Conservation (phyloP, 208 protist species). For the Leptomonas pyrrhocoris region DNA sequence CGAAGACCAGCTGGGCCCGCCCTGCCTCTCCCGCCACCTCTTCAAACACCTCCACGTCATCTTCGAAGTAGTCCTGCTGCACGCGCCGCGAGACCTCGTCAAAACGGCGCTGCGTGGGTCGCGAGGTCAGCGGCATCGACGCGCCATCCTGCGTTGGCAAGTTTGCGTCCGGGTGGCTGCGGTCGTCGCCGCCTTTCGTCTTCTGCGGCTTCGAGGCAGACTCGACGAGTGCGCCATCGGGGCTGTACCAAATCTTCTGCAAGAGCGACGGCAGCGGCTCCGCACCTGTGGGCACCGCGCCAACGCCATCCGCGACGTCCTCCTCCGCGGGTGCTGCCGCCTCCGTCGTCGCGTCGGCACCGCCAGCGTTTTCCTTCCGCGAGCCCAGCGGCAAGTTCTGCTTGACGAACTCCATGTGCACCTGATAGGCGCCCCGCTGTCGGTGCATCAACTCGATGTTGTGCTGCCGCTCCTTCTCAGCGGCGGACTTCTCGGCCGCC, state of each 20-base stretch:
- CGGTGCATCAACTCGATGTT: constrained; percentile 72
- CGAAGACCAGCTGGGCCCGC: constrained; percentile 36
- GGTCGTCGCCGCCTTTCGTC: constrained; percentile 1
- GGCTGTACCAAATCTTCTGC: constrained; percentile 87
- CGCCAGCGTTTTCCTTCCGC: constrained; percentile 32
- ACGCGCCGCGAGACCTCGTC: constrained; percentile 80
- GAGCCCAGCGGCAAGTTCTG: constrained; percentile 70
- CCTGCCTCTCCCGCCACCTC: constrained; percentile 34
- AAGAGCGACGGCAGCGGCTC: constrained; percentile 71
- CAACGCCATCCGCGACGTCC: constrained; percentile 8
- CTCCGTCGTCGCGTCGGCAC: background rate
- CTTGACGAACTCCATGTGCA: constrained; percentile 85
- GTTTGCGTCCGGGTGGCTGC: constrained; percentile 5
- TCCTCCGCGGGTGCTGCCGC: constrained; percentile 5
- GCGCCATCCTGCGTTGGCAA: constrained; percentile 14
- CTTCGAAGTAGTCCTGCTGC: constrained; percentile 88
- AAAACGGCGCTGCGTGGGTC: constrained; percentile 27
- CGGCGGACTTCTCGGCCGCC: constrained; percentile 53
- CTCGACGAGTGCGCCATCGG: constrained; percentile 50
- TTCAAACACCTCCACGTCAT: constrained; percentile 68
- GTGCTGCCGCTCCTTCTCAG: constrained; percentile 46
- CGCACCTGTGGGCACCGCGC: constrained; percentile 36
- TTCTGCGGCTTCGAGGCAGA: constrained; percentile 12
- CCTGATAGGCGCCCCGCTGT: constrained; percentile 58
- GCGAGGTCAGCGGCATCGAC: constrained; percentile 20